phyloP scores from a whole-genome alignment of 768 basidiomycete species.

The Trametes sanguinea region DNA sequence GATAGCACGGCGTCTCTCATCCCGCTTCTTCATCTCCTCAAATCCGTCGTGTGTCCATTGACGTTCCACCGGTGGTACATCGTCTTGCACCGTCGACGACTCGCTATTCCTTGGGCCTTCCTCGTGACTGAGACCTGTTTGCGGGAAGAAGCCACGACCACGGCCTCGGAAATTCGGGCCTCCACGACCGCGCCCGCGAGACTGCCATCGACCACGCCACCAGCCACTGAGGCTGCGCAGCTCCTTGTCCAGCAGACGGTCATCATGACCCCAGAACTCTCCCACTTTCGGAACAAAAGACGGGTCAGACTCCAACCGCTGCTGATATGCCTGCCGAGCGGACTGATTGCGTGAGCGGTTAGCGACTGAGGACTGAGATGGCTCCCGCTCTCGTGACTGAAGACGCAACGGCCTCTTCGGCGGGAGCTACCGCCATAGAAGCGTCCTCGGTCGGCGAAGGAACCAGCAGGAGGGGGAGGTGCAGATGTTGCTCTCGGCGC shows the following conservation, averaged over 20 bases:
- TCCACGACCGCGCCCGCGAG: conserved; percentile 63
- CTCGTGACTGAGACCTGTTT: conserved; percentile 14
- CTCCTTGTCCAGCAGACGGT: conserved; percentile 82
- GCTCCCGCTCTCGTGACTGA: conserved; percentile 37
- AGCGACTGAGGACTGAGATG: conserved; percentile 30
- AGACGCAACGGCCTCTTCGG: conserved; percentile 40
- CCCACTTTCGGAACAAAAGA: conserved; percentile 90
- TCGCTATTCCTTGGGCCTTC: conserved; percentile 24
- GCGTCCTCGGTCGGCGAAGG: conserved; percentile 32
- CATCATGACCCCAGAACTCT: conserved; percentile 94
- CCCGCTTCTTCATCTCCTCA: conserved; percentile 80
- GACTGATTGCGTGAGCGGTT: conserved; percentile 52
- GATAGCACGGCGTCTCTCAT: conserved; percentile 50
- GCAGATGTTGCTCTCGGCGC: conserved; percentile 33
- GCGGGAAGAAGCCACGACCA: conserved; percentile 47
- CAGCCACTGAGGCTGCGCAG: conserved; percentile 80
- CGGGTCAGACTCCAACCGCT: conserved; percentile 80
- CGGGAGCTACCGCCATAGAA: conserved; percentile 23
- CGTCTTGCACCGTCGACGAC: conserved; percentile 27
- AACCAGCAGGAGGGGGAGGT: conserved; percentile 35
- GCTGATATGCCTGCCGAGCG: conserved; percentile 85
- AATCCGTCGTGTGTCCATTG: conserved; percentile 87
- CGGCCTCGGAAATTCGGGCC: conserved; percentile 51
- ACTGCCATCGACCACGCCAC: conserved; percentile 84
- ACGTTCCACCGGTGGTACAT: conserved; percentile 61